phyloP scores from a whole-genome alignment of 768 basidiomycete species.

The Suillus decipiens region DNA sequence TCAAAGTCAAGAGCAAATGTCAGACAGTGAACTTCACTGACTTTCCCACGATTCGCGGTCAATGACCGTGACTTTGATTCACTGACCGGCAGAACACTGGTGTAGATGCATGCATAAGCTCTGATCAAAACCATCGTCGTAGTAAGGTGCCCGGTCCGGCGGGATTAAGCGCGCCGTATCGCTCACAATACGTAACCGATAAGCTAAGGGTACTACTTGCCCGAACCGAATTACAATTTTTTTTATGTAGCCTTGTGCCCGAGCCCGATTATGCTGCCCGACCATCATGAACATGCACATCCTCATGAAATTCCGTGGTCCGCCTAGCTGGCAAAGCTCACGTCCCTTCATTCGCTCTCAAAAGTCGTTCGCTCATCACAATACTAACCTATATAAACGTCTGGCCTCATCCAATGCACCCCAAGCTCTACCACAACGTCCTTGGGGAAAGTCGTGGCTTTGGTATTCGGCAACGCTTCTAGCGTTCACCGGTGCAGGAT shows the following conservation, averaged over 20 bases:
- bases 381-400: not conserved
- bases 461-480: constrained; percentile 27
- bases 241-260: not conserved
- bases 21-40: no score
- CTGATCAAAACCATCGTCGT: no score
- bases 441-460: constrained; percentile 22
- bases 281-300: constrained; percentile 1
- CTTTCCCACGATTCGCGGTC: no score
- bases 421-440: constrained; percentile 16
- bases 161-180: no score
- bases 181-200: not conserved
- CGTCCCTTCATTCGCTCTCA: constrained; percentile 1
- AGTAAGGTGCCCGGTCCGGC: no score
- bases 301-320: not conserved
- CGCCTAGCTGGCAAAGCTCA: not conserved
- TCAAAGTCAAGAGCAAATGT: no score
- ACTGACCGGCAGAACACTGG: no score
- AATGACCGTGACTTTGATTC: no score
- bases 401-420: not conserved
- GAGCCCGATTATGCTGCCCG: constrained; percentile 2
- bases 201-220: not conserved
- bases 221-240: constrained; percentile 1
- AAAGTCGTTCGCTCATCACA: not conserved
- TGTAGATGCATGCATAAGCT: no score
- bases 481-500: constrained; percentile 33